Percentiles rank a stretch among this genome's conserved stretches.
These are phyloP conservation scores for Trypanosoma caninum DNA, from an alignment of 208 protist genomes.

Conservation along the genomic window DNA sequence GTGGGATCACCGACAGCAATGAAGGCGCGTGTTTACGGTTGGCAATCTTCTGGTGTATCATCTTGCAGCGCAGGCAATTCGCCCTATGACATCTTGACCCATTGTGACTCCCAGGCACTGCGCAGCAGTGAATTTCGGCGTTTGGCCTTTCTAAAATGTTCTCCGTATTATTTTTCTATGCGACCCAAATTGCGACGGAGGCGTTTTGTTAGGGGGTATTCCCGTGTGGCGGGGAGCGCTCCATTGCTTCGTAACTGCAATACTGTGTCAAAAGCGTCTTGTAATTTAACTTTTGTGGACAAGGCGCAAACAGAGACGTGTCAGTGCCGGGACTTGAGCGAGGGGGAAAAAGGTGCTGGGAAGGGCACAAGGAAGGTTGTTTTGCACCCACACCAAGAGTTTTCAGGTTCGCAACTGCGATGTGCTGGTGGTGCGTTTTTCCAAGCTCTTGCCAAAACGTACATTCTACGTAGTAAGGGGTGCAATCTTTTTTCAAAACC, in stretches of 20 bases:
- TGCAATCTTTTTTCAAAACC: background rate
- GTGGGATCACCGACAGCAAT: background rate
- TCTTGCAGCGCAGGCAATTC: background rate
- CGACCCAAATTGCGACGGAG: background rate
- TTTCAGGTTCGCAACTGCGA: background rate
- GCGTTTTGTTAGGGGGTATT: background rate
- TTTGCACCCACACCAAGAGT: background rate
- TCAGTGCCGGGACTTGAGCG: no score
- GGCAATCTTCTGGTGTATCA: background rate
- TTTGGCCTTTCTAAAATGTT: background rate
- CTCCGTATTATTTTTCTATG: constrained; percentile 3
- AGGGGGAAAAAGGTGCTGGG: no score
- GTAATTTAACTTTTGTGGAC: no score
- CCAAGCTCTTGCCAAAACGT: background rate
- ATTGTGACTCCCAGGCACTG: background rate
- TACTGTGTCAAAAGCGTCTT: no score
- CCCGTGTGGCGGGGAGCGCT: background rate
- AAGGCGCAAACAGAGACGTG: no score
- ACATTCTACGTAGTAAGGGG: background rate
- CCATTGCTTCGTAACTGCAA: background rate
- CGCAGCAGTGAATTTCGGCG: background rate
- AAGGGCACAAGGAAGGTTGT: no score
- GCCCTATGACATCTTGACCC: background rate
- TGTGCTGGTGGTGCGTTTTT: constrained; percentile 1
- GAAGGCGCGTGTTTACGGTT: constrained; percentile 1